Evolutionary conservation across 2,329 filamentous ascomycete genomes (phyloP).

Genomic region (Pseudogymnoascus sp.): DNA sequence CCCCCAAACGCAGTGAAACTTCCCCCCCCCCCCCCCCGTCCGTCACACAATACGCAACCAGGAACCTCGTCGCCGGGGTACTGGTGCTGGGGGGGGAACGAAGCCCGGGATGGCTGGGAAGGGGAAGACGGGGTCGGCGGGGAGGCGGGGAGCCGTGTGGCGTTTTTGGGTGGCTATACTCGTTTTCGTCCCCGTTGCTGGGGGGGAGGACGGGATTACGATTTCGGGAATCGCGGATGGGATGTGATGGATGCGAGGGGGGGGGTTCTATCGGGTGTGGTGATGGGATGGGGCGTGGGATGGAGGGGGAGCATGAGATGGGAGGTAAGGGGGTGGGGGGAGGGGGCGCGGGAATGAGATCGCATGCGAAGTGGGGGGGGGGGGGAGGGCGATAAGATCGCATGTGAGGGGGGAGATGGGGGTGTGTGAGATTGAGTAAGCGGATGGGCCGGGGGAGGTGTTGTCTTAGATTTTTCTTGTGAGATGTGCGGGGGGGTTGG

Average conservation of each 20-base stretch:
- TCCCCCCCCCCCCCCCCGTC: too few relatives aligned
- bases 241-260: too few relatives aligned
- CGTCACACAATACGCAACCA: too few relatives aligned
- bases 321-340: not conserved
- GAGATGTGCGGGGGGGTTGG: not conserved
- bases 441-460: too few relatives aligned
- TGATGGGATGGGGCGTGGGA: too few relatives aligned
- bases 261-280: too few relatives aligned
- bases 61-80: too few relatives aligned
- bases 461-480: not conserved
- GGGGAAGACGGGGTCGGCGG: not conserved
- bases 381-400: too few relatives aligned
- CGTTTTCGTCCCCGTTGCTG: not conserved
- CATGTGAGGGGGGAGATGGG: too few relatives aligned
- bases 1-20: not conserved
- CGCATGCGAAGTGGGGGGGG: too few relatives aligned
- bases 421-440: too few relatives aligned
- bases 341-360: not conserved
- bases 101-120: not conserved
- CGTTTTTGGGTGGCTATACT: not conserved
- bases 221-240: not conserved
- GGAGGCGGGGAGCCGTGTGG: not conserved
- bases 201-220: not conserved
- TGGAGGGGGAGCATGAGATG: not conserved
- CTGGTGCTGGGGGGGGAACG: too few relatives aligned